Evolutionary conservation across 163 green algal species (phyloP), one percentile per base, ranked within the genome.

Genomic region (Volvox carteri): DNA sequence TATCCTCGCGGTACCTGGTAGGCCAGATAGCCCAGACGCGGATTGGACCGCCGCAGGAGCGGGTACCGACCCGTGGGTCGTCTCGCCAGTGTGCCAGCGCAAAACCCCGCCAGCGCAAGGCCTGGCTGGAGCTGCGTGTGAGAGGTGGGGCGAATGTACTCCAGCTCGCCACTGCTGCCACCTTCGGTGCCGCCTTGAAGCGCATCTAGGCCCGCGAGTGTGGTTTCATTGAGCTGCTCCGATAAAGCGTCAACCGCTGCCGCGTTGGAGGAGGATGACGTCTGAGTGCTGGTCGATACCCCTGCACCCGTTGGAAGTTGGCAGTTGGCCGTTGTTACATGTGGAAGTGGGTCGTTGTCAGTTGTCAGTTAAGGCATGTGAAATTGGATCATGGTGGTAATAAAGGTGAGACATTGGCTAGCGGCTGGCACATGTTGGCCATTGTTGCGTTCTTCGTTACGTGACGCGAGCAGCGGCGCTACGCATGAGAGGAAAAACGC

Each of bases 71-170:
- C 76, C 76, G 41, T 48, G 28, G 58, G 30, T 48, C 67, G 28
- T 58, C 75, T 86, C 68, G n/a, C 80, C 44, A 93, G 50, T 42
- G 74, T 35, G n/a, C 91, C 90, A 2, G 91, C 78, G 56, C 92
- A 93, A 48, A 93, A 92, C 6, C 91, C 93, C 28, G 65, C 50
- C 7, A 95, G 84, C 33, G 90, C 90, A 23, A 92, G 78, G 1
- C 72, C 81, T 41, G 65, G 78, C 78, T 62, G 75, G 78, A 86
- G 42, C 83, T 67, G 23, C 54, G 76, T 46, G 48, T 44, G 30
- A 7, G 70, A 84, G 33, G 52, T 50, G 23, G 84, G 50, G 1
- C 84, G 35, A 11, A 87, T 56, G 81, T 87, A 87, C 44, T 87
- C 81, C 33, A 87, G 81, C 16, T 39, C 33, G 25, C 12, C 84